Percentiles rank a stretch among this genome's conserved stretches.
phyloP scores from a whole-genome alignment of 768 basidiomycete species.

The Tricholoma sp. region DNA sequence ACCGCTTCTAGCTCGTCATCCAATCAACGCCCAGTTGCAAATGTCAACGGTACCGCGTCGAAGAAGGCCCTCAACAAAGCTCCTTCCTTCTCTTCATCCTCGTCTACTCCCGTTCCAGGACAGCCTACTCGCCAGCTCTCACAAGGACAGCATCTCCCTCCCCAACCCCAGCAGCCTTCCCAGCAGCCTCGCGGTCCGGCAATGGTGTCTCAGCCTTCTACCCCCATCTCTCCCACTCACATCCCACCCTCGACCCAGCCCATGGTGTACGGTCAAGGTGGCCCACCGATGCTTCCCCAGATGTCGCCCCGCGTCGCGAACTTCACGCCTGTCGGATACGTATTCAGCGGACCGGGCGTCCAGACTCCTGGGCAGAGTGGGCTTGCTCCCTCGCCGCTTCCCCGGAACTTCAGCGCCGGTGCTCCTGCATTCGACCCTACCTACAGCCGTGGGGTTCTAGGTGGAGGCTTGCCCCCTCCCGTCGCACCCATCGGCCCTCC shows the following conservation, averaged over 20 bases:
- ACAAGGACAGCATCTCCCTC: conserved; percentile 22
- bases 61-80: conserved; percentile 65
- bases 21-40: conserved; percentile 27
- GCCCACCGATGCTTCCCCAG: conserved; percentile 37
- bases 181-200: conserved; percentile 31
- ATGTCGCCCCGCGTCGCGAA: conserved; percentile 53
- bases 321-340: conserved; percentile 48
- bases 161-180: conserved; percentile 17
- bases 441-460: conserved; percentile 37
- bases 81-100: conserved; percentile 20
- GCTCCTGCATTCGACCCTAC: conserved; percentile 49
- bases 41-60: conserved; percentile 38
- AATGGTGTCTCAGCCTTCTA: conserved; percentile 38
- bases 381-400: conserved; percentile 50
- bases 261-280: conserved; percentile 40
- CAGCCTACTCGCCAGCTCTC: conserved; percentile 25
- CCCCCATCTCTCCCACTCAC: conserved; percentile 44
- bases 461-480: conserved; percentile 18
- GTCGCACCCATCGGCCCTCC: conserved; percentile 55
- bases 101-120: conserved; percentile 21
- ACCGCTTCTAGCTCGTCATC: conserved; percentile 40
- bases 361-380: conserved; percentile 29
- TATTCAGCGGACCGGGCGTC: conserved; percentile 45
- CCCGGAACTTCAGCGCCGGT: conserved; percentile 45
- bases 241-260: conserved; percentile 37